These are phyloP conservation scores for Hypoxylon rickii DNA, from an alignment of 495 filamentous ascomycete genomes.

Conservation along the genomic window DNA sequence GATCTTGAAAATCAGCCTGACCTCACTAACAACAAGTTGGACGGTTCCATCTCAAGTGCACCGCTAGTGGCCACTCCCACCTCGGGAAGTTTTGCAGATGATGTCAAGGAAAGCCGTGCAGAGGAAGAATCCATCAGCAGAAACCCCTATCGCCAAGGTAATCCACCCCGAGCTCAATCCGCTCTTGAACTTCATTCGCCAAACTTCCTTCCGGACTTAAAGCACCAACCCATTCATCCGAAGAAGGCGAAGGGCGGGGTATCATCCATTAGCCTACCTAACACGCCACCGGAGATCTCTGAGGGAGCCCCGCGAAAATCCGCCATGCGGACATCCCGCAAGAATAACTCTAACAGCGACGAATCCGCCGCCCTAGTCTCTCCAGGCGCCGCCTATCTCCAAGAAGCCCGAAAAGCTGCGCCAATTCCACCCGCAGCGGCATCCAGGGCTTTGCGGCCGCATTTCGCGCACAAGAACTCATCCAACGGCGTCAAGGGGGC, in stretches of 20 bases:
- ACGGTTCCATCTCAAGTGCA: conserved; percentile 3
- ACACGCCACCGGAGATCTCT: conserved; percentile 23
- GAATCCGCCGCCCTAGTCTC: conserved; percentile 24
- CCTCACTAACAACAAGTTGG: neutral
- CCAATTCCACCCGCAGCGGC: conserved; percentile 28
- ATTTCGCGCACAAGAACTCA: conserved; percentile 32
- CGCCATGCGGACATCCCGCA: conserved; percentile 31
- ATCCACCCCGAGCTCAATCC: conserved; percentile 33
- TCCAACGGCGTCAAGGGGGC: conserved; percentile 23
- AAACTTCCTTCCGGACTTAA: conserved; percentile 37
- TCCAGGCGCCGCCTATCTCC: conserved; percentile 41
- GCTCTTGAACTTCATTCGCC: conserved; percentile 27
- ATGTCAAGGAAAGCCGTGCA: conserved; percentile 8
- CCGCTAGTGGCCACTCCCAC: conserved; percentile 20
- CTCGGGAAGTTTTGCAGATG: conserved; percentile 26
- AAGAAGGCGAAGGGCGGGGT: conserved; percentile 29
- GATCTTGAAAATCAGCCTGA: conserved; percentile 38
- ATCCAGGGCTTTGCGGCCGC: conserved; percentile 31
- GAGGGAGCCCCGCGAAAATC: conserved; percentile 32
- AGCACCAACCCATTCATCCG: conserved; percentile 39
- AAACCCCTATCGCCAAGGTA: conserved; percentile 10
- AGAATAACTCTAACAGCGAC: conserved; percentile 23
- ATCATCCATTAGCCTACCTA: conserved; percentile 34
- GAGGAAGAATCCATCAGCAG: conserved; percentile 18
- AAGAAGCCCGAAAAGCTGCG: conserved; percentile 41